Base-by-base conservation (phyloP, 805 yeast species). In the Hermanozyma aechmeae region DNA sequence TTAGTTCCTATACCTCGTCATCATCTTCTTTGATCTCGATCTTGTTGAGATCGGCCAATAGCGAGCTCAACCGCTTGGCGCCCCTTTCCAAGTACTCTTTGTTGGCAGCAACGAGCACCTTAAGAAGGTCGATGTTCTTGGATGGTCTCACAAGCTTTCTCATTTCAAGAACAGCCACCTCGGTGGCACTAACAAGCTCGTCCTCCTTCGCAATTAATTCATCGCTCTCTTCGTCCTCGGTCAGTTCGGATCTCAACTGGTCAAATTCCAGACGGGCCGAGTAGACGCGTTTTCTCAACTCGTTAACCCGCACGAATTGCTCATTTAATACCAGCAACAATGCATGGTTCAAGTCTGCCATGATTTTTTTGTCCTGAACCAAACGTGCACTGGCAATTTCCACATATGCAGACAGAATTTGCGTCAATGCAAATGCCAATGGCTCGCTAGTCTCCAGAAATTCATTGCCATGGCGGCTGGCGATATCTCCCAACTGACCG, bases 111-210 rank as follows among this genome's bases (percentile, higher is more conserved):
- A 73, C 72, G 43, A 79, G 74, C n/a, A 78, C 58, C 45, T 76
- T 76, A 39, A 82, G 60, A 42, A 82, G 57, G 34, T 70, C 66
- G 27, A 81, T 64, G 31, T 75, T 61, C 51, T 78, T 80, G 8
- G 74, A 63, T 15, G 87, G 84, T 37, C 69, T 73, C 40, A 82
- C 72, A 32, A 82, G 61, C 39, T 68, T 72, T 51, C 79, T 75
- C 92, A 82, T 80, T 30, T 76, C 73, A 42, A 73, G 71, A n/a
- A 80, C 92, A 0, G 94, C 92, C 16, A 68, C 59, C 33, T 80
- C 79, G 4, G 86, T 81, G 15, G 85, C 83, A 40, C 76, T 71
- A 20, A 82, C 92, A 39, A 82, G 70, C 37, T 79, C 89, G 48
- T 82, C 94, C 53, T 82, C 94, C 35, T 65, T 64, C 12, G 58